phyloP scores from a whole-genome alignment of 2,329 filamentous ascomycete genomes.

The Hypoxylon sp. region DNA sequence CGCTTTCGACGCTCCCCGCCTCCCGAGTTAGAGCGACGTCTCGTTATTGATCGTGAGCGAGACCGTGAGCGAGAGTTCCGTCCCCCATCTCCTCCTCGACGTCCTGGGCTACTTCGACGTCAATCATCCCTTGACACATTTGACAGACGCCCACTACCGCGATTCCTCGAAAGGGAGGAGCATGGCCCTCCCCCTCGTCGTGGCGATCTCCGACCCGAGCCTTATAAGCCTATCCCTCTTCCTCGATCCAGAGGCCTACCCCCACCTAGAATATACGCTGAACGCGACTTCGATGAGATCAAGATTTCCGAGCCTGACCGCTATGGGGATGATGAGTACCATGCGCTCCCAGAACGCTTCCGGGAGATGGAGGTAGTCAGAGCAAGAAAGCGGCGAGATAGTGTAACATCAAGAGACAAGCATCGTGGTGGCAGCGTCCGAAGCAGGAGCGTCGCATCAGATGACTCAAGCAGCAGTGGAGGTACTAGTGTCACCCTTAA shows the following conservation, averaged over 20 bases:
- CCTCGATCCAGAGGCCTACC: conserved; percentile 73
- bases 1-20: conserved; percentile 56
- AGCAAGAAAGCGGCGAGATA: conserved; percentile 60
- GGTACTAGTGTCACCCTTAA: conserved; percentile 63
- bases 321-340: conserved; percentile 80
- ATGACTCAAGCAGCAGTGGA: conserved; percentile 61
- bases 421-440: conserved; percentile 53
- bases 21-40: conserved; percentile 67
- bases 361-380: conserved; percentile 72
- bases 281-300: conserved; percentile 75
- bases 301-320: conserved; percentile 75
- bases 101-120: conserved; percentile 78
- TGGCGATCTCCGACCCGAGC: conserved; percentile 69
- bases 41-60: conserved; percentile 68
- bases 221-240: conserved; percentile 74
- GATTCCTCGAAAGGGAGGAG: conserved; percentile 66
- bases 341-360: conserved; percentile 70
- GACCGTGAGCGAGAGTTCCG: conserved; percentile 64
- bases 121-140: conserved; percentile 94
- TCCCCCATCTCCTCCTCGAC: conserved; percentile 65
- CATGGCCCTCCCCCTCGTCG: conserved; percentile 63
- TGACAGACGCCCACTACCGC: conserved; percentile 75
- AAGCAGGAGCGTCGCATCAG: conserved; percentile 58
- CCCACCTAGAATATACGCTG: conserved; percentile 68
- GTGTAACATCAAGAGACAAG: conserved; percentile 59